A percentile compares a stretch with the other conserved stretches of the same genome.
Evolutionary conservation across 1,284 basidiomycete genomes (phyloP).

Genomic region (Porogramme epimiltina): DNA sequence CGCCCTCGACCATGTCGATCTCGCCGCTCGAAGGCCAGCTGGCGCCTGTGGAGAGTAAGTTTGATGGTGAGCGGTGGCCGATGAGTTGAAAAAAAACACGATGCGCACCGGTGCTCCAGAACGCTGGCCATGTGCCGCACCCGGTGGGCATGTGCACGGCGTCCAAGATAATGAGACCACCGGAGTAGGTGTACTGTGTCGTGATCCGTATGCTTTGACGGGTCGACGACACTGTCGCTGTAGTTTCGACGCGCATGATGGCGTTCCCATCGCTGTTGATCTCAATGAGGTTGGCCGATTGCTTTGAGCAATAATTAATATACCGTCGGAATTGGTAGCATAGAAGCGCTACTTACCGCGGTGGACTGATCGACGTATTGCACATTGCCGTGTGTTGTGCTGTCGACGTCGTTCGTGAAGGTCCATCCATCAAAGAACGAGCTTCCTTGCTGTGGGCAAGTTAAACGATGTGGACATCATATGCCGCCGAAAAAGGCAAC

Average conservation of each 20-base stretch:
- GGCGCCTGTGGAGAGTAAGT: constrained; percentile 41
- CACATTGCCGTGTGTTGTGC: constrained; percentile 70
- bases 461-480: not conserved
- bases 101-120: constrained; percentile 49
- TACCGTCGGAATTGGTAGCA: not conserved
- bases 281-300: constrained; percentile 50
- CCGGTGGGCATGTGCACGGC: constrained; percentile 90
- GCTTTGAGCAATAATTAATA: constrained; percentile 39
- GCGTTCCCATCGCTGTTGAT: constrained; percentile 74
- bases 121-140: constrained; percentile 83
- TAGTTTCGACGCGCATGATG: constrained; percentile 85
- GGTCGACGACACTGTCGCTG: constrained; percentile 60
- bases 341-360: constrained; percentile 46
- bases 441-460: constrained; percentile 50
- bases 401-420: constrained; percentile 74
- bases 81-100: not conserved
- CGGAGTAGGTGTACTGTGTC: constrained; percentile 61
- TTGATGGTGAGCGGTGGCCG: not conserved
- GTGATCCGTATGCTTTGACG: constrained; percentile 80
- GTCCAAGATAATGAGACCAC: constrained; percentile 79
- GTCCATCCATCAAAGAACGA: constrained; percentile 82
- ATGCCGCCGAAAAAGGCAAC: constrained; percentile 13
- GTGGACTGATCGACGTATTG: constrained; percentile 58
- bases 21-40: constrained; percentile 80
- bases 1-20: constrained; percentile 87